These are phyloP conservation scores for Populus tremula DNA, from an alignment of 345 rosid species.

Conservation along the genomic window DNA sequence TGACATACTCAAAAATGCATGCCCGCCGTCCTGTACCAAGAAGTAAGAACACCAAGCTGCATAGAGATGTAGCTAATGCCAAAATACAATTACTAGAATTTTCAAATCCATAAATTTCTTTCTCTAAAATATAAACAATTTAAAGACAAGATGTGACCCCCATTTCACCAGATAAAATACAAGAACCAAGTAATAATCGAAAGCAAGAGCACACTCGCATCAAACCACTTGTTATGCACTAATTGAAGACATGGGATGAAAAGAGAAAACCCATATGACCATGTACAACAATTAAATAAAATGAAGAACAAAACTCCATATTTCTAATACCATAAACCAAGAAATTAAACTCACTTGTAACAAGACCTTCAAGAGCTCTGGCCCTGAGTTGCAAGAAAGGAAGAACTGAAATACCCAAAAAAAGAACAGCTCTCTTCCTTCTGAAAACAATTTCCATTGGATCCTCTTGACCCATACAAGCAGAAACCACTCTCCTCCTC, in stretches of 20 bases:
- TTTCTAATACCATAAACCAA: neutral
- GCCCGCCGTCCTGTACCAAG: neutral
- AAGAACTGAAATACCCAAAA: slow-evolving; percentile 66
- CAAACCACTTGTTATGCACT: neutral
- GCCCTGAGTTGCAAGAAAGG: slow-evolving; percentile 57
- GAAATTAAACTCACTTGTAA: slow-evolving; percentile 29
- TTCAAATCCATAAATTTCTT: no score
- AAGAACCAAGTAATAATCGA: neutral
- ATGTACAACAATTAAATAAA: neutral
- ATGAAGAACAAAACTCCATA: neutral
- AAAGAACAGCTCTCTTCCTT: slow-evolving; percentile 52
- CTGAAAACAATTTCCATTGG: slow-evolving; percentile 22
- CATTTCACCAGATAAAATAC: neutral
- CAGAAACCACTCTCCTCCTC: slow-evolving; percentile 37
- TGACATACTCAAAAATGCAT: no score
- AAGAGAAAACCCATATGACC: slow-evolving; percentile 4
- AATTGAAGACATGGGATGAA: neutral
- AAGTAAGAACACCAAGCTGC: neutral
- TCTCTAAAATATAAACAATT: no score
- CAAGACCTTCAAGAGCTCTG: slow-evolving; percentile 36
- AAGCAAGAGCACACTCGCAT: neutral
- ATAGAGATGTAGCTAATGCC: neutral
- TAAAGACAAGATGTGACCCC: neutral
- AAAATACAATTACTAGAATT: neutral
- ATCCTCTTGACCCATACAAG: slow-evolving; percentile 39